Base-by-base conservation (phyloP, 108 stramenopile species). In the Ochromonas danica region DNA sequence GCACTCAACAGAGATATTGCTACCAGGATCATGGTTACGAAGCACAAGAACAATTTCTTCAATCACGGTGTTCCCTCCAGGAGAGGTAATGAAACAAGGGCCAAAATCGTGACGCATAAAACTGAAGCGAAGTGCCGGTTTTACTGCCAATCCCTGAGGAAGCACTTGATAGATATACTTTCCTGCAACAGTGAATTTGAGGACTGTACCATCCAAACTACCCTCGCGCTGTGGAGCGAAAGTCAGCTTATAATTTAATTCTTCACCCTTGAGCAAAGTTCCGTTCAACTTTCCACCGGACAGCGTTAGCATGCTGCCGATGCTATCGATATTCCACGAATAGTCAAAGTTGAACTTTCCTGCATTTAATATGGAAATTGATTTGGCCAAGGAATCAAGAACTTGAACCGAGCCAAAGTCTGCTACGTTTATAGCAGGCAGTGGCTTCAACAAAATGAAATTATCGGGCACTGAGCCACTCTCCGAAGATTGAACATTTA, bases 261-360 rank as follows among this genome's bases (percentile, higher is more conserved):
- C 42, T 72, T 85, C 89, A 3, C 86, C 87, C 38, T 86, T 83
- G 33, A 61, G 70, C 61, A 89, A 79, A n/a, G 84, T 85, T 10
- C 89, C 89, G 6, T 57, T 39, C 62, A 45, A 57, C 36, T 83
- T 83, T 27, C 81, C 84, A 30, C 86, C 86, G 3, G 65, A 70
- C n/a, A 88, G 62, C 22, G 65, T 61, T 17, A 89, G 61, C 57
- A 82, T 80, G 43, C 35, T 67, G 63, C 63, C 31, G 84, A 81
- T 1, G 83, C 72, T 57, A 74, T 79, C 2, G 42, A 80, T 40
- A 43, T 80, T 65, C 86, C 84, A 87, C 30, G 81, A 2, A 61
- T 85, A 89, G 65, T 89, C 89, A 77, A 88, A 85, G 71, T 85
- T 88, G 86, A 87, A 89, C 63, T 89, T 89, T n/a, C 89, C 89